phyloP scores from a whole-genome alignment of 106 monocot species.

The Dendrobium huoshanense region DNA sequence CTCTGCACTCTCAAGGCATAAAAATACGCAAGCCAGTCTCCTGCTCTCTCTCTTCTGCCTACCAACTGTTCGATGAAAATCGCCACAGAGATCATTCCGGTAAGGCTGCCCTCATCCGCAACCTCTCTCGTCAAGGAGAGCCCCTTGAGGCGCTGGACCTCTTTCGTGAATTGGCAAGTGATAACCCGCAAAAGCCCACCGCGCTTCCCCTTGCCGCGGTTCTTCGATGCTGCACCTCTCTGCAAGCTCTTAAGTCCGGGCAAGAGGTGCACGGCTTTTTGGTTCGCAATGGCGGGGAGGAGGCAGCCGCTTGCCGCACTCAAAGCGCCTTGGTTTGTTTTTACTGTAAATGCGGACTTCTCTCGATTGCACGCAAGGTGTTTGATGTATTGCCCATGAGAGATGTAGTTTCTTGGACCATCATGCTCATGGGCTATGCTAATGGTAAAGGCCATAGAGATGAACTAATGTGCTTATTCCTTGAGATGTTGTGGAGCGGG shows the following conservation, averaged over 20 bases:
- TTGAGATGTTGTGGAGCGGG: slow-evolving; percentile 16
- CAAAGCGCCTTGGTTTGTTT: slow-evolving; percentile 26
- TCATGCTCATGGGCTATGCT: slow-evolving; percentile 24
- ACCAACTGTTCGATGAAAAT: not conserved
- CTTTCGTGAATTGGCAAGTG: slow-evolving; percentile 20
- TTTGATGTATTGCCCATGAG: slow-evolving; percentile 39
- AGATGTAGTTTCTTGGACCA: slow-evolving; percentile 46
- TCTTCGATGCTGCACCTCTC: slow-evolving; percentile 29
- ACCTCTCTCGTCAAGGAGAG: slow-evolving; percentile 12
- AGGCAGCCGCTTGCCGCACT: not conserved
- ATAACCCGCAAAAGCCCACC: slow-evolving; percentile 1
- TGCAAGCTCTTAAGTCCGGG: slow-evolving; percentile 26
- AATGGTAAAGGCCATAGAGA: not conserved
- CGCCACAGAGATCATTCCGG: not conserved
- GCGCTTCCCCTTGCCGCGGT: slow-evolving; percentile 13
- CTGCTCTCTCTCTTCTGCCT: not conserved
- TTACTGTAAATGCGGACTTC: slow-evolving; percentile 27
- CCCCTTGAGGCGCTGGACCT: slow-evolving; percentile 21
- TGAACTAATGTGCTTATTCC: slow-evolving; percentile 19
- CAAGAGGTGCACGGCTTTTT: slow-evolving; percentile 33
- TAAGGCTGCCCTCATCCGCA: slow-evolving; percentile 12
- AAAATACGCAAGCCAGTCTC: not conserved
- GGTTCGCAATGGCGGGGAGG: slow-evolving; percentile 9
- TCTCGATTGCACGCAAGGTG: slow-evolving; percentile 26
- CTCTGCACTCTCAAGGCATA: not conserved